phyloP scores from a whole-genome alignment of 768 basidiomycete genomes.

The Mycena albidolilacea region DNA sequence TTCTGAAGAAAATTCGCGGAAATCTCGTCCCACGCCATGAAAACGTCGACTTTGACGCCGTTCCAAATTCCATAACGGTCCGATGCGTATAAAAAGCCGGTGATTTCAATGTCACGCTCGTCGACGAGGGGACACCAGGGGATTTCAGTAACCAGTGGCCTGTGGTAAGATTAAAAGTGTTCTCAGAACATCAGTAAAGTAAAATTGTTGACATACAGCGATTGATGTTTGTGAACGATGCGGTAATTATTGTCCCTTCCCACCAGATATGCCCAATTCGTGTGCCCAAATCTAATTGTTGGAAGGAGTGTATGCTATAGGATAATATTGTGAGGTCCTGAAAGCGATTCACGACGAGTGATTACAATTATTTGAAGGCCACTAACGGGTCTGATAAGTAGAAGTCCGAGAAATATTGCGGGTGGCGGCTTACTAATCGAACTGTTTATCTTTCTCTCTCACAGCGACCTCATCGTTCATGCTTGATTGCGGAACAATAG shows the following conservation, averaged over 20 bases:
- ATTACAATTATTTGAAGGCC: conserved; percentile 28
- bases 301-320: conserved; percentile 32
- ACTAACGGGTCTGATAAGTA: background rate
- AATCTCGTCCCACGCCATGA: conserved; percentile 37
- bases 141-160: conserved; percentile 14
- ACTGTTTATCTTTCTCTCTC: conserved; percentile 5
- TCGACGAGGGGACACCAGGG: conserved; percentile 32
- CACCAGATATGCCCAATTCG: conserved; percentile 42
- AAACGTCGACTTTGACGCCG: conserved; percentile 39
- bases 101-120: conserved; percentile 26
- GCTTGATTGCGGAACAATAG: conserved; percentile 19
- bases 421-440: conserved; percentile 13
- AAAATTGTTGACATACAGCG: conserved; percentile 11
- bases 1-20: background rate
- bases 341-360: background rate
- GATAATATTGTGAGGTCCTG: background rate
- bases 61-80: conserved; percentile 41
- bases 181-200: too few relatives aligned
- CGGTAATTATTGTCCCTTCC: conserved; percentile 9
- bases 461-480: conserved; percentile 3
- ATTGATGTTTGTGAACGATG: conserved; percentile 2
- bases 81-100: conserved; percentile 11
- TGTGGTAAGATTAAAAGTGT: background rate
- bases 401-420: background rate
- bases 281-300: conserved; percentile 23